Percentiles rank a stretch among this genome's conserved stretches.
Conservation (phyloP, 2,329 filamentous ascomycete genomes). For the Colletotrichum agaves region DNA sequence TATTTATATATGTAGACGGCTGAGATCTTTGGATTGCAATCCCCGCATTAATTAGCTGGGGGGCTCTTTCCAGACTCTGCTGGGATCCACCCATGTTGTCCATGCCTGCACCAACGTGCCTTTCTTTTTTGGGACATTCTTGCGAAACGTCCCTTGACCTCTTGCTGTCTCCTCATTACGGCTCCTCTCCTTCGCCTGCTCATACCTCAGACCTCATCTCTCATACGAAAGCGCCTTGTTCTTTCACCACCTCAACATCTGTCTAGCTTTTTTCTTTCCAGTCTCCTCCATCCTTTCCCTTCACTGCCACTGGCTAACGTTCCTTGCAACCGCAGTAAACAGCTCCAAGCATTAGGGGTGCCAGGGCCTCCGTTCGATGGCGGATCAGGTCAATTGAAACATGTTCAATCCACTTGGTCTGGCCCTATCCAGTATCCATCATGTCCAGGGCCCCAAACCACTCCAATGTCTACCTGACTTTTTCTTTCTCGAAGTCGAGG, state of each 20-base stretch:
- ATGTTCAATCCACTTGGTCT: slow-evolving; percentile 31
- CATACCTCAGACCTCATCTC: slow-evolving; percentile 12
- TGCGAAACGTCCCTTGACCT: slow-evolving; percentile 39
- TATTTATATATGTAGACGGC: slow-evolving; percentile 22
- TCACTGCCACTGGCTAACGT: background rate
- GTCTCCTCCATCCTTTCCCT: background rate
- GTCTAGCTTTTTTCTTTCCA: background rate
- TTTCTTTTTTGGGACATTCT: slow-evolving; percentile 41
- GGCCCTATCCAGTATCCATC: slow-evolving; percentile 1
- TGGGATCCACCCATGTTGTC: slow-evolving; percentile 26
- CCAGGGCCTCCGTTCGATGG: slow-evolving; percentile 13
- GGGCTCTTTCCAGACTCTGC: slow-evolving; percentile 23
- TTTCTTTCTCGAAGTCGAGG: background rate
- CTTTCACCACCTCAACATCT: slow-evolving; percentile 9
- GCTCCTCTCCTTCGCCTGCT: slow-evolving; percentile 1
- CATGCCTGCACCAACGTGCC: background rate
- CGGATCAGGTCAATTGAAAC: slow-evolving; percentile 33
- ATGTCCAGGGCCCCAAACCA: slow-evolving; percentile 24
- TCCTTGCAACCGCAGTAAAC: background rate
- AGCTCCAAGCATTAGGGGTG: background rate
- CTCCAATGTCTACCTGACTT: slow-evolving; percentile 11
- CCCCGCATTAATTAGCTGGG: slow-evolving; percentile 28
- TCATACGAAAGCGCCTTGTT: background rate
- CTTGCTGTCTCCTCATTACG: slow-evolving; percentile 11
- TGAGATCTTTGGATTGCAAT: slow-evolving; percentile 33